Evolutionary conservation across 2,329 filamentous ascomycete species (phyloP), one percentile per base, ranked within the genome.

Genomic region (Aspergillus ibericus): DNA sequence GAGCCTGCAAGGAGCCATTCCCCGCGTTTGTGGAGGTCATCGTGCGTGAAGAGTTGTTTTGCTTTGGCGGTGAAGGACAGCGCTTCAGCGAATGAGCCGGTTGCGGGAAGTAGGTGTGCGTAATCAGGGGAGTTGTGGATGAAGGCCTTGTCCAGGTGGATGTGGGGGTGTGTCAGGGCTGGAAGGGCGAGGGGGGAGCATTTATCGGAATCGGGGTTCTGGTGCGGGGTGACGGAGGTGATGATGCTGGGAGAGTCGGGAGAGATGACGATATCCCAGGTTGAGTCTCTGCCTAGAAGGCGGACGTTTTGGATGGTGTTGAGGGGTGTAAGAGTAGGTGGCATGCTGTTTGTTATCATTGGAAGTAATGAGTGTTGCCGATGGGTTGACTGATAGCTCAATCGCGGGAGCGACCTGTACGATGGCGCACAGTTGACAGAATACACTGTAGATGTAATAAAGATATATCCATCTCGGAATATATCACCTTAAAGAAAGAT

Each of bases 101-200:
- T 63, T 2, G 79, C 69, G 15, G 88, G 85, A 38, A 84, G 79
- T 13, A 90, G 77, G 64, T 88, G 82, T 1, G 80, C 75, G 72
- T 87, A 89, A 58, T 70, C 57, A 8, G 67, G 61, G n/a, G 63
- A 56, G 58, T 68, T 75, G 59, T 77, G 70, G 12, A 80, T 64
- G 61, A 75, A 78, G 27, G 75, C 72, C 64, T 78, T 80, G 60
- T 91, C 89, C 27, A 91, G 79, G 68, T 91, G 89, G 52, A 91
- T 84, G 64, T 91, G 88, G 7, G 88, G 87, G 68, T 91, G 89
- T 63, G 87, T 90, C 3, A 91, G 80, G 8, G 82, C 80, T 3
- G 86, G 85, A 51, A 85, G 71, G 5, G 74, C 69, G 27, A 75
- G 68, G 5, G 71, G 68, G 27, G 61, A 46, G 40, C 64, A 22